These are phyloP conservation scores for Phytophthora quininea DNA, from an alignment of 352 stramenopile genomes.

Conservation along the genomic window DNA sequence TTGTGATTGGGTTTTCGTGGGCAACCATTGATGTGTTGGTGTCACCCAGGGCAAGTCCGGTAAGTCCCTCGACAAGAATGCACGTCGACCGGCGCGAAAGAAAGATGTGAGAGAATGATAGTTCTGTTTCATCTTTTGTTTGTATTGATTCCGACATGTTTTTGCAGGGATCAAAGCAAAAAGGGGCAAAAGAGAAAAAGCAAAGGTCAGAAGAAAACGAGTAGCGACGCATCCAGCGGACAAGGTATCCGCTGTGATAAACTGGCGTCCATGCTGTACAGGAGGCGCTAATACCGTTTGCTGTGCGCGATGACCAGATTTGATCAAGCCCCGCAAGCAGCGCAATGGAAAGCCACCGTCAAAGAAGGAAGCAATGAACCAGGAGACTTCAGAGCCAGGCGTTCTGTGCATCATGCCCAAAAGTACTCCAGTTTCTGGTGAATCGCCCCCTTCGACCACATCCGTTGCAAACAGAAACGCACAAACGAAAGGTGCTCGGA, in stretches of 20 bases:
- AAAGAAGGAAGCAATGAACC: slow-evolving; percentile 40
- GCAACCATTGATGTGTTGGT: slow-evolving; percentile 17
- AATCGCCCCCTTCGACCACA: slow-evolving; percentile 8
- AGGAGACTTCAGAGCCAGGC: slow-evolving; percentile 48
- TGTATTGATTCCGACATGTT: not conserved
- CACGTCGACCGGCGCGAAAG: slow-evolving; percentile 47
- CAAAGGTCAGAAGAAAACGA: slow-evolving; percentile 41
- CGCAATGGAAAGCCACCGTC: slow-evolving; percentile 28
- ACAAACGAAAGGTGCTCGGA: slow-evolving; percentile 28
- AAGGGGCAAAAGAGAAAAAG: slow-evolving; percentile 50
- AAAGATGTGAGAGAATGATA: slow-evolving; percentile 42
- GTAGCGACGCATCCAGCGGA: slow-evolving; percentile 16
- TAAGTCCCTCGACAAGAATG: slow-evolving; percentile 47
- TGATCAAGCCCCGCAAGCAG: slow-evolving; percentile 53
- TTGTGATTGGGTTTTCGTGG: slow-evolving; percentile 5
- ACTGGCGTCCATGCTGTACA: not conserved
- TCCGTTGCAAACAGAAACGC: slow-evolving; percentile 18
- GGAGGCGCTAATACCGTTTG: too few species aligned
- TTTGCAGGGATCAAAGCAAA: slow-evolving; percentile 33
- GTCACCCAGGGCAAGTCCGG: slow-evolving; percentile 39
- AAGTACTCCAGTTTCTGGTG: slow-evolving; percentile 7
- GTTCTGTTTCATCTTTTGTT: too few species aligned
- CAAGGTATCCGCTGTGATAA: slow-evolving; percentile 25
- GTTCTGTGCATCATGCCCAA: slow-evolving; percentile 67
- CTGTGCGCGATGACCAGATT: slow-evolving; percentile 17